These are phyloP conservation scores for Myriosclerotinia duriaeana DNA, from an alignment of 2,329 filamentous ascomycete genomes.

Conservation along the genomic window DNA sequence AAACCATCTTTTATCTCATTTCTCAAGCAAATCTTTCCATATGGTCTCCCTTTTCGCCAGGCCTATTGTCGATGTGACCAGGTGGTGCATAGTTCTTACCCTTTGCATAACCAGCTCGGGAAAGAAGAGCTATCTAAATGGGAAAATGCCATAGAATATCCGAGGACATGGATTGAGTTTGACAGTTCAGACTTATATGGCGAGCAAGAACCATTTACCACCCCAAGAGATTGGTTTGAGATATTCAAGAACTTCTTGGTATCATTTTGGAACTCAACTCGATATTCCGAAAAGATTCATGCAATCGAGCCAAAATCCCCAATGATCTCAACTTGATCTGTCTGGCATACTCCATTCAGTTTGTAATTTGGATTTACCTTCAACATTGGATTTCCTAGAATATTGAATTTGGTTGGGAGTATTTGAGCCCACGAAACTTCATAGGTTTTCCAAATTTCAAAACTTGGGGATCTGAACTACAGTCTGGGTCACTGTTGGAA, in stretches of 20 bases:
- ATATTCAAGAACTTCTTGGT: background rate
- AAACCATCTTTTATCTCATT: background rate
- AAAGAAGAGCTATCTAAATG: background rate
- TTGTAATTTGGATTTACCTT: background rate
- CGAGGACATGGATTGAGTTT: background rate
- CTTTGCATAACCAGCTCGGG: background rate
- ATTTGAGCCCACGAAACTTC: background rate
- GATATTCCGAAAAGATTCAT: background rate
- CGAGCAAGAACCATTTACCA: background rate
- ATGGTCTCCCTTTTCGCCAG: background rate
- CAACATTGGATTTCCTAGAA: background rate
- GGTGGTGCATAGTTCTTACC: background rate
- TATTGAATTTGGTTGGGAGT: background rate
- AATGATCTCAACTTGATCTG: background rate
- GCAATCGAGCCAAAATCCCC: background rate
- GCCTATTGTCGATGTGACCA: background rate
- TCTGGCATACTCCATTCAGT: background rate
- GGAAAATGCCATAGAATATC: background rate
- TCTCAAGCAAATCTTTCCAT: background rate
- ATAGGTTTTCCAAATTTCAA: background rate
- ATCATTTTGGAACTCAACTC: background rate
- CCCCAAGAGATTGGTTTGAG: background rate
- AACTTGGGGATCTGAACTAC: background rate
- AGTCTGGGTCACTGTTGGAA: background rate
- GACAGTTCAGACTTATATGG: background rate